Evolutionary conservation across 371 early-diverging fungal species (phyloP), one percentile per base, ranked within the genome.

Genomic region (Actinomucor elegans): DNA sequence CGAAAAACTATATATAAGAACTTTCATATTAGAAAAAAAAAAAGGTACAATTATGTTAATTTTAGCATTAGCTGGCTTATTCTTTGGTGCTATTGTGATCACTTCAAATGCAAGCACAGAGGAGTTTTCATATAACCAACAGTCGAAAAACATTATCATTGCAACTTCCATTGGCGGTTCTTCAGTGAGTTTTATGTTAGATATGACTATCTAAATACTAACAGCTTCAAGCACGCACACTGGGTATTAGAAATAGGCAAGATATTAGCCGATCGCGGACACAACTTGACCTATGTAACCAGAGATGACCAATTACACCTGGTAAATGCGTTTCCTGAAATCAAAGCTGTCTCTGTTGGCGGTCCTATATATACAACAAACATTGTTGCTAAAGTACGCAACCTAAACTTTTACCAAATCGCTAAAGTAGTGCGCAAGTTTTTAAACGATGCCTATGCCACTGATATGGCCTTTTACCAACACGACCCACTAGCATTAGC

Each of bases 231-330:
- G 53, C 53, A 52, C 27, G 41, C 53, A 1, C 34, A 34, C 26
- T 62, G 63, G 63, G 63, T 62, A 0, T 36, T 62, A 4, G 21
- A 52, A 18, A 57, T 62, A 5, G 32, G 53, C 5, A 40, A 35
- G 6, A 28, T 52, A 29, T 24, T 62, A 11, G 27, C 36, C 7
- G 21, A 29, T n/a, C 40, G 63, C 43, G 63, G 63, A 1, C 63
- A 62, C 14, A 40, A 57, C 26, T 10, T 48, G 2, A 52, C 48
- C 8, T 62, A 48, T 20, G 26, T 48, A 21, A 52, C 63, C 10
- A 52, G 48, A 29, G 50, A 42, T 17, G 51, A 57, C n/a, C 66
- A 71, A 12, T 1, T 50, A 1, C 52, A 38, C 23, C 57, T 64
- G 37, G 63, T 27, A 33, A 46, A 67, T n/a, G 20, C 41, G 3